Evolutionary conservation across 345 rosid species (phyloP), one percentile per base, ranked within the genome.

Genomic region (Angophora floribunda): DNA sequence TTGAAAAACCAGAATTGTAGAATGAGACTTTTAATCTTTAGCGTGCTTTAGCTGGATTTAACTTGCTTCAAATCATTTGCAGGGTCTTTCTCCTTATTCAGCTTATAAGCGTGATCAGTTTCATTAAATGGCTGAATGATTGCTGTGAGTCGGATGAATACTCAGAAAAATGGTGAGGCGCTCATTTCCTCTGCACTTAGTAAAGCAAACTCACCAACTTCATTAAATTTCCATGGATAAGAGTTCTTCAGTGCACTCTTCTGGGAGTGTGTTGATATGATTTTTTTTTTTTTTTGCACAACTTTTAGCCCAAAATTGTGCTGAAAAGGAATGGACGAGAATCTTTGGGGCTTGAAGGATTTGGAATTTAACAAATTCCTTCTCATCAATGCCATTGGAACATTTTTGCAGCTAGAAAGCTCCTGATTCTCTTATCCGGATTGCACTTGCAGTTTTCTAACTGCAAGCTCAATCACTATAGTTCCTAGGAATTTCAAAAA

Each of bases 11-110:
- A 9, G 82, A 36, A 26, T 75, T 1, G 45, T 17, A 70, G 45
- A 75, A n/a, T 9, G 82, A 7, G 1, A 75, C 82, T 75, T 36
- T 75, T 36, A 41, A 36, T 36, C 7, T 75, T 75, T 36, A 1
- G 4, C 19, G 49, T 75, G 14, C 36, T 51, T 17, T 85, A 24
- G 44, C 57, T 30, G 57, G 14, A n/a, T 36, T 17, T 85, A 85
- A 85, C 85, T 89, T 30, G 65, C 86, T 86, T 50, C 28, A 49
- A 44, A 55, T 53, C 30, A 6, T 86, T 90, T 93, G 88, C 94
- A 97, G 99, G 97, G 97, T 97, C 70, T 97, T 97, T 91, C 99
- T 97, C 86, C 92, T 97, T 30, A 96, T 97, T 91, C 99, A 97
- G 90, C 95, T 97, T 41, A 93, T 97, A 86, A 97, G 99, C 82